Base-by-base conservation (phyloP, 305 asterid genomes). In the Fraxinus paxiana region DNA sequence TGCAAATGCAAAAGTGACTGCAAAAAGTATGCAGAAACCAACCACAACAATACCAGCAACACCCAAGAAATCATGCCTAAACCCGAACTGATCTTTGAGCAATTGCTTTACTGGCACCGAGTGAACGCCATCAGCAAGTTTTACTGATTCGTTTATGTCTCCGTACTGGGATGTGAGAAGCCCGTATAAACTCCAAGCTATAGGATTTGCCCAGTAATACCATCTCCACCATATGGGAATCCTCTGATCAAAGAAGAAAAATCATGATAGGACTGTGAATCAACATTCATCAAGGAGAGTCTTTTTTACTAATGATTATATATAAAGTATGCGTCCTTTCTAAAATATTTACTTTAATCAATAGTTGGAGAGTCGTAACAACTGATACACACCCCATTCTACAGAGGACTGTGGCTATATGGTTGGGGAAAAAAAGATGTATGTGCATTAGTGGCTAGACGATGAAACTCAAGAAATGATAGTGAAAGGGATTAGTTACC, bases 181-280 rank as follows among this genome's bases (percentile, higher is more conserved):
- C 0, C 98, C 98, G 26, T 92, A 92, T 75, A 93, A 83, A 35
- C 95, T 93, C 97, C 97, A 93, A 0, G 96, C 95, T 22, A 93
- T 88, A 1, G 98, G 97, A 75, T 90, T 90, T 7, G 92, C 97
- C 97, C 97, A 93, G 82, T 91, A 91, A 75, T 92, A 93, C 98
- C 98, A 93, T 88, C 93, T 91, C 98, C 98, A 93, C 97, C 97
- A 93, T 76, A 93, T 75, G 0, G 97, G 98, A 8, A 92, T 91
- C 87, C 98, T 91, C 98, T 93, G 90, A 24, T 73, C 7, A 67
- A 12, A 77, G 5, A 59, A 18, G 33, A 33, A 69, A 20, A 34
- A 78, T 2, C 28, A 83, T n/a, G 24, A 75, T 33, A 13, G 3
- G 31, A 13, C 3, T 33, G 26, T 61, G 6, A 22, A 13, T 37